Evolutionary conservation across 495 filamentous ascomycete genomes (phyloP), one percentile per base, ranked within the genome.

Genomic region (Hypoxylon subgilvum): DNA sequence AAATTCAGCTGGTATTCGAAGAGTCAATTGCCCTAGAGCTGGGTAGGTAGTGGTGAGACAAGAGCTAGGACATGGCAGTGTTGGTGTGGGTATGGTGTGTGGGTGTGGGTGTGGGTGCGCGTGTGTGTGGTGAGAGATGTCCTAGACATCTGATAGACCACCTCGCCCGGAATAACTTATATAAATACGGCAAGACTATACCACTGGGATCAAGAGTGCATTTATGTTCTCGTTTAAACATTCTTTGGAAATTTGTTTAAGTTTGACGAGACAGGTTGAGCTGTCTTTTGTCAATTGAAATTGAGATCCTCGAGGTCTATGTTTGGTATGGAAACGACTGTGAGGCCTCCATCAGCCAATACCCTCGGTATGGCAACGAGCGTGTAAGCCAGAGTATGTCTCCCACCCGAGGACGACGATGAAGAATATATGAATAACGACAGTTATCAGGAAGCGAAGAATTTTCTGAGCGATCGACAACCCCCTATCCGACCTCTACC

Each of bases 291-390:
- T 10, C 34, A 8, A 30, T n/a, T 13, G 22, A 53, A 49, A 36
- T 19, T 13, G 36, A 19, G 27, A 51, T 34, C 57, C 51, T 55
- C 57, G 57, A 61, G 51, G 57, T 61, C 43, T 61, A 61, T 40
- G n/a, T n/a, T n/a, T n/a, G n/a, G n/a, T n/a, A n/a, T n/a, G n/a
- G n/a, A 6, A 60, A 47, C 28, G 56, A 60, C 10, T 30, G 56
- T 16, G 14, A 8, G n/a, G n/a, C 25, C 17, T 23, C 36, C 36
- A 53, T 49, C 45, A 4, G 7, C 9, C 21, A 44, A 12, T 31
- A 19, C 10, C 6, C 28, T 5, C 7, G 38, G 30, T 23, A 25
- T 12, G 12, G 18, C 4, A 25, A 16, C 40, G 19, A 27, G n/a
- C 14, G n/a, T 21, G 25, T 6, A 17, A 22, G n/a, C 21, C 18